Percentiles rank a stretch among this genome's conserved stretches.
These are phyloP conservation scores for Beauveria rudraprayagi DNA, from an alignment of 2,329 filamentous ascomycete species.

Conservation along the genomic window DNA sequence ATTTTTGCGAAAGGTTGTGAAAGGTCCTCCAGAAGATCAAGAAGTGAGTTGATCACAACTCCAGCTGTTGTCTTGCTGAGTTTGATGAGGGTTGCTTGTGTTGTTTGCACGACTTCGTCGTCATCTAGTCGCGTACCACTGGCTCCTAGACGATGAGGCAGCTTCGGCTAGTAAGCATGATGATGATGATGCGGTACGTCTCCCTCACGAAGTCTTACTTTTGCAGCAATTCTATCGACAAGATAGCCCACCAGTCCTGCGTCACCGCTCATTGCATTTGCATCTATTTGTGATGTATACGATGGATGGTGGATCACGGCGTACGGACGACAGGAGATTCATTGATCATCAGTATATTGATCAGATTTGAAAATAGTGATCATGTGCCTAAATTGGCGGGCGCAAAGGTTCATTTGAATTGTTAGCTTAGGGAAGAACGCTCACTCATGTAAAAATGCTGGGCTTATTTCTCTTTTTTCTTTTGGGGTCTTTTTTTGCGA, in stretches of 20 bases:
- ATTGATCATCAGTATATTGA: no score
- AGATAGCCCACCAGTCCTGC: slow-evolving; percentile 48
- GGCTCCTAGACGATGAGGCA: slow-evolving; percentile 56
- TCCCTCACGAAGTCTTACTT: slow-evolving; percentile 36
- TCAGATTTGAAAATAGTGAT: no score
- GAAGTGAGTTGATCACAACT: slow-evolving; percentile 47
- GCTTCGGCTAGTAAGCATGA: slow-evolving; percentile 27
- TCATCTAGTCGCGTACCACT: slow-evolving; percentile 47
- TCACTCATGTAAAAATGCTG: no score
- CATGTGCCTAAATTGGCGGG: no score
- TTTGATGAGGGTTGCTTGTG: slow-evolving; percentile 52
- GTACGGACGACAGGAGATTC: background rate
- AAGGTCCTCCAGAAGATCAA: slow-evolving; percentile 52
- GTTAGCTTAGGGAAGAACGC: no score
- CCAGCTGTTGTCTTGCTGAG: slow-evolving; percentile 47
- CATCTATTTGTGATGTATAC: background rate
- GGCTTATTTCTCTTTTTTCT: no score
- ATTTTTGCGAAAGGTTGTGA: slow-evolving; percentile 44
- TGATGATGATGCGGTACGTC: no score
- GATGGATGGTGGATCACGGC: background rate
- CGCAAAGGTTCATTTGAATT: no score
- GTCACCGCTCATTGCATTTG: slow-evolving; percentile 43
- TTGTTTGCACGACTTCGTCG: slow-evolving; percentile 54
- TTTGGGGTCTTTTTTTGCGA: no score
- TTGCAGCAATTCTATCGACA: slow-evolving; percentile 50